phyloP scores from a whole-genome alignment of 1,284 basidiomycete genomes.

The Sphaerobolus stellatus region DNA sequence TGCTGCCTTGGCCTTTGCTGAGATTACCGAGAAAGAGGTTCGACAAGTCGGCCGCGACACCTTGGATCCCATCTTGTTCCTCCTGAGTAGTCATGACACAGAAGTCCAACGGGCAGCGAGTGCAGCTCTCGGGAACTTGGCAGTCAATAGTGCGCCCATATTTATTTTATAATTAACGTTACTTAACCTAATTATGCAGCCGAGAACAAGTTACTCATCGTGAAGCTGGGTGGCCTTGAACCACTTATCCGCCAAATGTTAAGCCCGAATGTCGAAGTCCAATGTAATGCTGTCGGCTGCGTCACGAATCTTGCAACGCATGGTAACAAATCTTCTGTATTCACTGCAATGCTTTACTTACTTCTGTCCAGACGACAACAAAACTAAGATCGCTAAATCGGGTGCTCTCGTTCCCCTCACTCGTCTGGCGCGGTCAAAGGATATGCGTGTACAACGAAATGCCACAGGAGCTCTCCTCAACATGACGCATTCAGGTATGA shows the following conservation, averaged over 20 bases:
- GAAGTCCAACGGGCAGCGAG: conserved; percentile 98
- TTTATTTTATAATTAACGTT: conserved; percentile 18
- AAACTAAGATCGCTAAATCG: conserved; percentile 99
- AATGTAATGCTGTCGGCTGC: conserved; percentile 99
- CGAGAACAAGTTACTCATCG: conserved; percentile 98
- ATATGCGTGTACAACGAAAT: conserved; percentile 99
- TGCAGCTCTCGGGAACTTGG: conserved; percentile 97
- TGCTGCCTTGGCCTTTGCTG: conserved; percentile 97
- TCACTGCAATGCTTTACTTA: conserved; percentile 1
- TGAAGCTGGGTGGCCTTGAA: conserved; percentile 96
- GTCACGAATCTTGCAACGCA: conserved; percentile 99
- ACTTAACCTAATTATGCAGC: conserved; percentile 48
- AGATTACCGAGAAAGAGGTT: conserved; percentile 99
- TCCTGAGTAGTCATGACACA: conserved; percentile 96
- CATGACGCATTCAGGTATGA: conserved; percentile 96
- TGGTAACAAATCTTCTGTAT: conserved; percentile 51
- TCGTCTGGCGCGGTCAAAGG: conserved; percentile 94
- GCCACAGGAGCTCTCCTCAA: conserved; percentile 97
- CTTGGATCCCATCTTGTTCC: conserved; percentile 96
- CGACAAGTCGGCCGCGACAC: conserved; percentile 96
- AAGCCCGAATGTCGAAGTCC: conserved; percentile 98
- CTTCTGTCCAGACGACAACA: conserved; percentile 82
- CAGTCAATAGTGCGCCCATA: conserved; percentile 85
- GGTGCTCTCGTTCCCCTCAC: conserved; percentile 97
- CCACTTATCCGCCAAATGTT: conserved; percentile 99